phyloP scores from a whole-genome alignment of 805 yeast species.

The Candida parachauliodes region DNA sequence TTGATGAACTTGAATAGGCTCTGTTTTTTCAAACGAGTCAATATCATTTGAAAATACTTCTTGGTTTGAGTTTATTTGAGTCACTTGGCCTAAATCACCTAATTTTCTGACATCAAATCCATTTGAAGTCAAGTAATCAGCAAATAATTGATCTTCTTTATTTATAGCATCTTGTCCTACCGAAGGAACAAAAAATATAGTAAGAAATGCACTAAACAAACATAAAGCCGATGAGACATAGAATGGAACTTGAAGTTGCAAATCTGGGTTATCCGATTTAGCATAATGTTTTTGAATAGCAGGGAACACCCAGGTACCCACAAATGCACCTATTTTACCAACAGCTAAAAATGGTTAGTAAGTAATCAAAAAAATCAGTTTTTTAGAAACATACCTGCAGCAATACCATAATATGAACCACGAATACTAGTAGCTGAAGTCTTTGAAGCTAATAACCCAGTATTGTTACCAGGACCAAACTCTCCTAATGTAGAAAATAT shows the following conservation, averaged over 20 bases:
- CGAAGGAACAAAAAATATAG: conserved; percentile 70
- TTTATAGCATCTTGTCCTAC: conserved; percentile 81
- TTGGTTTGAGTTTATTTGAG: no score
- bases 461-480: conserved; percentile 91
- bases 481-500: conserved; percentile 85
- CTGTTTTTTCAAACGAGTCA: no score
- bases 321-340: conserved; percentile 91
- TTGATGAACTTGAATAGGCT: no score
- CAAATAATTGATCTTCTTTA: conserved; percentile 70
- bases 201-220: conserved; percentile 63
- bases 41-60: no score
- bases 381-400: conserved; percentile 43
- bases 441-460: conserved; percentile 83
- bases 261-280: conserved; percentile 21
- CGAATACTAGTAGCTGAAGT: conserved; percentile 83
- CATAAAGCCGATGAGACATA: conserved; percentile 79
- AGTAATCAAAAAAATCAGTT: neutral
- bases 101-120: conserved; percentile 69
- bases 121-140: conserved; percentile 58
- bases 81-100: conserved; percentile 44
- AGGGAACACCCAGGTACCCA: conserved; percentile 87
- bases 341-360: conserved; percentile 39
- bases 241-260: conserved; percentile 73
- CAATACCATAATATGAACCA: conserved; percentile 87
- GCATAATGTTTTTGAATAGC: conserved; percentile 60